Base-by-base conservation (phyloP, 2,329 filamentous ascomycete species). In the Ophiosphaerella herpotricha region DNA sequence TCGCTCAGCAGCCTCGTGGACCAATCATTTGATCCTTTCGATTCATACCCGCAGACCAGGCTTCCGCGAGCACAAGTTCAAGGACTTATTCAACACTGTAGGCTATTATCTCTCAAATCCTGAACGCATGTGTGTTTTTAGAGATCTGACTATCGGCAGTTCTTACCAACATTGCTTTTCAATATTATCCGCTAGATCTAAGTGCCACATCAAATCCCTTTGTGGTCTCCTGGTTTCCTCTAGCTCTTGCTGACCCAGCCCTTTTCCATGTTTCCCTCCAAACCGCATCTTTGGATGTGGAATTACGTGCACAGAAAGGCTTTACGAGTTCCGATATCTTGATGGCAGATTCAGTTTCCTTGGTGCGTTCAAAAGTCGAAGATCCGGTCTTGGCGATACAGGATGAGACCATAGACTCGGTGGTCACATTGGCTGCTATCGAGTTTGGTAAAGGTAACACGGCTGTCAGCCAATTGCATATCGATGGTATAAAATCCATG, bases 241-340 rank as follows among this genome's bases (percentile, higher is more conserved):
- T 81, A 1, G 81, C 82, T 0, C 73, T 85, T 0, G 77, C 73
- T 0, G 82, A 85, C 47, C 80, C 82, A 0, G 80, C 80, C 4
- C 58, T 85, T 1, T 85, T 85, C 46, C 81, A 85, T 55, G 81
- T 85, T 21, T 84, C 81, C 2, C 70, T 85, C 11, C 82, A 84
- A 58, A 84, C 82, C 5, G 82, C 82, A 35, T 84, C 75, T 33
- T 75, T 84, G 0, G 81, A 85, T 49, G 76, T 83, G 26, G 82
- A 85, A 57, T 52, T 80, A 9, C 58, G 73, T 11, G 80, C 80
- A 1, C 78, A 77, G 44, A 81, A 74, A 46, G 82, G 82, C 0
- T 84, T 84, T 48, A 74, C 71, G 9, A 74, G 72, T 4, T 85
- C 82, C 0, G 80, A 83, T 26, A 61, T 82, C 2, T 75, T 85